Evolutionary conservation across 225 moss, liverwort and hornwort genomes (phyloP).

Genomic region (Marchantia paleacea): DNA sequence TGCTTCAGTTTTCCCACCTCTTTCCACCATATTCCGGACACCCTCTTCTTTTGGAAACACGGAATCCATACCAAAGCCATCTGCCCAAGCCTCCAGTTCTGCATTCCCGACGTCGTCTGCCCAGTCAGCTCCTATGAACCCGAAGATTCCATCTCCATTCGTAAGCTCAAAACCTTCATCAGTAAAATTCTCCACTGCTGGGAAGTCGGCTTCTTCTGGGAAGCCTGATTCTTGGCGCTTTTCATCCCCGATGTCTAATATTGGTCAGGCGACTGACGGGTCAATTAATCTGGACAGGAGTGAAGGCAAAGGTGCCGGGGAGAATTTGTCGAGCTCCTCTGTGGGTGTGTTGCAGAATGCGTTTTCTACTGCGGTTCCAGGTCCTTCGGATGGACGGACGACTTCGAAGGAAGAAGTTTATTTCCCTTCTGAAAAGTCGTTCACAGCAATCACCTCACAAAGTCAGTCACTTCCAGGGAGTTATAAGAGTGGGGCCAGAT

Average conservation of each 20-base stretch:
- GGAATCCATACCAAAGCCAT: background rate
- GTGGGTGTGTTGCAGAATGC: background rate
- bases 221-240: background rate
- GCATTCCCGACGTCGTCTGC: background rate
- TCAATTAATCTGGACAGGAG: background rate
- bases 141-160: background rate
- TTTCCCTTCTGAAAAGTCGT: background rate
- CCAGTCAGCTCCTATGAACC: background rate
- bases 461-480: background rate
- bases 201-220: background rate
- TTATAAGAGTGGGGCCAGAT: background rate
- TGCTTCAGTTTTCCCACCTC: constrained; percentile 6
- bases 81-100: background rate
- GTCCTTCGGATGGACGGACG: background rate
- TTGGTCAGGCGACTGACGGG: background rate
- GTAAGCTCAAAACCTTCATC: background rate
- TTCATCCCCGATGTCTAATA: background rate
- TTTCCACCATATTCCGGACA: background rate
- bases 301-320: background rate
- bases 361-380: background rate
- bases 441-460: background rate
- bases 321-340: background rate
- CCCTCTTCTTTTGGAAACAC: constrained; percentile 5
- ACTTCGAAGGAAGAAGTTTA: background rate
- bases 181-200: background rate